Conservation (phyloP, 2,329 filamentous ascomycete genomes). For the Aspergillus jensenii region DNA sequence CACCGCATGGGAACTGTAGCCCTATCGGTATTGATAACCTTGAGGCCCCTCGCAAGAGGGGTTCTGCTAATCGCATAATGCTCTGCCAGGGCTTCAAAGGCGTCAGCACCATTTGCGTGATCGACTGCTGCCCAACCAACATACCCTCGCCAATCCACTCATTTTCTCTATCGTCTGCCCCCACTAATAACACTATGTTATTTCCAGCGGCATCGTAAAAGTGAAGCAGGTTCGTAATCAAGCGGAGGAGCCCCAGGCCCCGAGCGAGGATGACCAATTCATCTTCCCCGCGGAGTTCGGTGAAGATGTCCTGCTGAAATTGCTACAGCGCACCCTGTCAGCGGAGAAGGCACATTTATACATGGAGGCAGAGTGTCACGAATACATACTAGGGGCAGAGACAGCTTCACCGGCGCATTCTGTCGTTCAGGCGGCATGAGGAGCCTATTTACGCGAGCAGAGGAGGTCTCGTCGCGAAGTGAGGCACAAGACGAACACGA, state of each 20-base stretch:
- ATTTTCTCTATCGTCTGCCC: constrained; percentile 90
- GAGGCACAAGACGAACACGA: constrained; percentile 15
- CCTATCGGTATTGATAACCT: constrained; percentile 89
- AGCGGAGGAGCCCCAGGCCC: constrained; percentile 84
- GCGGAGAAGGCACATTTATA: background rate
- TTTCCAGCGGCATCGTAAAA: constrained; percentile 95
- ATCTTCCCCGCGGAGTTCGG: constrained; percentile 85
- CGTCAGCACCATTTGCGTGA: constrained; percentile 12
- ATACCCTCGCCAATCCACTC: constrained; percentile 85
- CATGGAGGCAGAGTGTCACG: background rate
- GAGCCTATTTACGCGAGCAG: constrained; percentile 27
- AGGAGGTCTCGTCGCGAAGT: constrained; percentile 13
- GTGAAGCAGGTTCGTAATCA: constrained; percentile 94
- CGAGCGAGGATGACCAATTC: constrained; percentile 88
- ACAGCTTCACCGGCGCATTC: constrained; percentile 60
- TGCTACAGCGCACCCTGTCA: constrained; percentile 46
- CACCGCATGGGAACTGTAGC: constrained; percentile 75
- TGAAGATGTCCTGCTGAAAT: constrained; percentile 95
- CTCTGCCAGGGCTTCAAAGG: constrained; percentile 70
- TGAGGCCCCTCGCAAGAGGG: constrained; percentile 78
- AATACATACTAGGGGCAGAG: constrained; percentile 56
- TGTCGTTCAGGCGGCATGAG: constrained; percentile 44
- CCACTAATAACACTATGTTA: constrained; percentile 85
- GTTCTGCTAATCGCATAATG: constrained; percentile 88
- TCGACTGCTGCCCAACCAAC: background rate